Conservation (phyloP, 1,284 basidiomycete species). For the Agroathelia rolfsii region DNA sequence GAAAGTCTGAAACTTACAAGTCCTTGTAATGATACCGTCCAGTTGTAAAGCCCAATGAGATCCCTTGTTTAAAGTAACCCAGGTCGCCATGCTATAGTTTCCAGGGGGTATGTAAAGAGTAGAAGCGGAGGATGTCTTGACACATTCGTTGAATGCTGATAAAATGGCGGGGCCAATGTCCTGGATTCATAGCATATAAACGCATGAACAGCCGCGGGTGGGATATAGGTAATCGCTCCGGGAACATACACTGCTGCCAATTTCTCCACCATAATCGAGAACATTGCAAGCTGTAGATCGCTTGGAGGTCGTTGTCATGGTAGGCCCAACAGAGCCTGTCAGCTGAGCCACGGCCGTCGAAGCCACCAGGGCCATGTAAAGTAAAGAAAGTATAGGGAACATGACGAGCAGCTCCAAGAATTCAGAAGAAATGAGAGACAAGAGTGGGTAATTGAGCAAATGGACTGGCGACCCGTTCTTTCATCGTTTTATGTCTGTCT, state of each 20-base stretch:
- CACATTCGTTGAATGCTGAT: conserved; percentile 20
- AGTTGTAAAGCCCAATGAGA: conserved; percentile 19
- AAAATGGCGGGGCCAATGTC: conserved; percentile 26
- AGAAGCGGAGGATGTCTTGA: conserved; percentile 12
- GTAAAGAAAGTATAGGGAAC: no score
- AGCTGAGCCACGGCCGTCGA: conserved; percentile 15
- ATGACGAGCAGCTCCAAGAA: no score
- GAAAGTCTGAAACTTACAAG: conserved; percentile 5
- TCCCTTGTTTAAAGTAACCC: conserved; percentile 13
- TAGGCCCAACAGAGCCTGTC: conserved; percentile 21
- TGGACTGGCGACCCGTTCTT: no score
- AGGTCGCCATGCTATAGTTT: conserved; percentile 16
- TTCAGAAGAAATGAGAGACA: no score
- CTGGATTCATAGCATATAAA: conserved; percentile 8
- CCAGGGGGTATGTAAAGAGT: conserved; percentile 15
- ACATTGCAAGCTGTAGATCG: conserved; percentile 22
- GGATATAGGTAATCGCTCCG: no score
- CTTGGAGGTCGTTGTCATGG: conserved; percentile 17
- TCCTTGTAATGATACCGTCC: conserved; percentile 18
- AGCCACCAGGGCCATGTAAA: no score
- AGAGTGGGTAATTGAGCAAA: no score
- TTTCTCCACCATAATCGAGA: conserved; percentile 21
- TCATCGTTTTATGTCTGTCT: no score
- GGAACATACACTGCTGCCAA: conserved; percentile 18
- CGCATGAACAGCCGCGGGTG: not conserved